These are phyloP conservation scores for Phytophthora pseudosyringae DNA, from an alignment of 352 stramenopile genomes.

Conservation along the genomic window DNA sequence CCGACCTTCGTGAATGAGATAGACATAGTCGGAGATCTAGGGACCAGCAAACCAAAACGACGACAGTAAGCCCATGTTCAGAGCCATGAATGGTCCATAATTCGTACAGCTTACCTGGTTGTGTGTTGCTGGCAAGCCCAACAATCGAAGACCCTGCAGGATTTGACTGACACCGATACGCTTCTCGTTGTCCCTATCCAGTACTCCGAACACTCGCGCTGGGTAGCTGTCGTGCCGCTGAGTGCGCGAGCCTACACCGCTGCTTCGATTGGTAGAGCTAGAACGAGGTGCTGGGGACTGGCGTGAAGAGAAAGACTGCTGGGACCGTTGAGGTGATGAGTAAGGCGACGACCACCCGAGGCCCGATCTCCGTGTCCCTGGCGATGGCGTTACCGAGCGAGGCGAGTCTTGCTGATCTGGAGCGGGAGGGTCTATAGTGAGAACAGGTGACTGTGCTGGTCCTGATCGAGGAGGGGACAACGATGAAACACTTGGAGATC, in stretches of 20 bases:
- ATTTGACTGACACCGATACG: slow-evolving; percentile 65
- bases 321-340: slow-evolving; percentile 32
- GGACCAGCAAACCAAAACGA: neutral
- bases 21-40: slow-evolving; percentile 78
- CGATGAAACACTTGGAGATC: slow-evolving; percentile 12
- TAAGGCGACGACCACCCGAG: slow-evolving; percentile 20
- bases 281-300: slow-evolving; percentile 17
- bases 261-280: slow-evolving; percentile 23
- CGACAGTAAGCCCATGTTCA: neutral
- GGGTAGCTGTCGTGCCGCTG: slow-evolving; percentile 42
- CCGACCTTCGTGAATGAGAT: slow-evolving; percentile 70
- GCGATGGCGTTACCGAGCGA: slow-evolving; percentile 14
- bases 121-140: slow-evolving; percentile 64
- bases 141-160: slow-evolving; percentile 55
- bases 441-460: slow-evolving; percentile 8
- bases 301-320: slow-evolving; percentile 21
- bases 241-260: neutral
- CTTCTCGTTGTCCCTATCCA: slow-evolving; percentile 53
- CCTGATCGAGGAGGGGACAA: slow-evolving; percentile 13
- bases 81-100: neutral
- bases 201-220: slow-evolving; percentile 54
- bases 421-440: slow-evolving; percentile 24
- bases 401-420: slow-evolving; percentile 21
- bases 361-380: slow-evolving; percentile 3
- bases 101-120: slow-evolving; percentile 53